Evolutionary conservation across 768 basidiomycete genomes (phyloP).

Genomic region (Glaciozyma antarctica): DNA sequence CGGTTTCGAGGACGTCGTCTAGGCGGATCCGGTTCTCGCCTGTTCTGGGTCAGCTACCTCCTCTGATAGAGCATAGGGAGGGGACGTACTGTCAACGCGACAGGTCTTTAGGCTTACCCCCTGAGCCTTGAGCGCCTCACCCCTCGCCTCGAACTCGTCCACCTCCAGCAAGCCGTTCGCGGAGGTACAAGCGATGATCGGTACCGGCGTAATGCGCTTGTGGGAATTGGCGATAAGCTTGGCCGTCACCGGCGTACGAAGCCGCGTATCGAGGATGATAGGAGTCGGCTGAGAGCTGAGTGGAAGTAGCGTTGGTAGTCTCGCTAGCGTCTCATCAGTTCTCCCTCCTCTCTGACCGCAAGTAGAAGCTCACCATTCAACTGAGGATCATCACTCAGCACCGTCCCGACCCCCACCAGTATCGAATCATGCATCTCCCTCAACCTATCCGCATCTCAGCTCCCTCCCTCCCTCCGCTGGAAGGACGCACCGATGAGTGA

Average conservation of each 20-base stretch:
- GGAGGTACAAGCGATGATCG: slow-evolving; percentile 52
- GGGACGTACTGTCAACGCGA: slow-evolving; percentile 55
- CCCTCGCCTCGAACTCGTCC: not conserved
- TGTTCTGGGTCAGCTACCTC: not conserved
- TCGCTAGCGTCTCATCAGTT: slow-evolving; percentile 31
- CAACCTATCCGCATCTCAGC: slow-evolving; percentile 51
- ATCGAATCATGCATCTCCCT: slow-evolving; percentile 87
- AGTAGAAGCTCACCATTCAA: slow-evolving; percentile 73
- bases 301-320: slow-evolving; percentile 35
- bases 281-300: slow-evolving; percentile 55
- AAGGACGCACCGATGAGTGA: slow-evolving; percentile 94
- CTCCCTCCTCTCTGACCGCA: slow-evolving; percentile 36
- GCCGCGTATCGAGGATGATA: slow-evolving; percentile 66
- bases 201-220: slow-evolving; percentile 57
- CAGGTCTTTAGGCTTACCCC: slow-evolving; percentile 47
- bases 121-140: slow-evolving; percentile 36
- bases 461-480: too few species aligned
- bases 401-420: slow-evolving; percentile 79
- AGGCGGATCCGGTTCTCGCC: not conserved
- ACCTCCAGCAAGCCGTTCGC: not conserved
- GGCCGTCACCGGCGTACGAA: slow-evolving; percentile 58
- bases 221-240: slow-evolving; percentile 61
- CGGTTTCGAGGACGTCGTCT: not conserved
- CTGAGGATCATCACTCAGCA: slow-evolving; percentile 84
- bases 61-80: not conserved